phyloP scores from a whole-genome alignment of 2,329 filamentous ascomycete species.

The Lachnellula occidentalis region DNA sequence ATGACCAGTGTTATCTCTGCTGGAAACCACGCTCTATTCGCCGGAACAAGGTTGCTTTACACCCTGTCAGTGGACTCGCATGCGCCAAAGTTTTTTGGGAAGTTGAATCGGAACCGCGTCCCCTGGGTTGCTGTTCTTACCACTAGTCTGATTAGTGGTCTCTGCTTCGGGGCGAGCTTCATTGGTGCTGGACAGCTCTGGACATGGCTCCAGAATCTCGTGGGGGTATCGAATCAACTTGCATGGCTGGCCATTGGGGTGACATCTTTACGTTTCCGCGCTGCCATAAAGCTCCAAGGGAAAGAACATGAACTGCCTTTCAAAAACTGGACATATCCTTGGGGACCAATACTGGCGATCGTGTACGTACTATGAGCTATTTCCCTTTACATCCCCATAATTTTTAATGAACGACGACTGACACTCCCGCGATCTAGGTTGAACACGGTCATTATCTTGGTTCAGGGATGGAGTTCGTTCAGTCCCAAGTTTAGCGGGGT shows the following conservation, averaged over 20 bases:
- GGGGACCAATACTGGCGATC: slow-evolving; percentile 52
- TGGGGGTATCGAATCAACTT: slow-evolving; percentile 63
- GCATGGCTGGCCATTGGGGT: slow-evolving; percentile 61
- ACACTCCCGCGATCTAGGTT: slow-evolving; percentile 24
- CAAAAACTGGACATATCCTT: slow-evolving; percentile 62
- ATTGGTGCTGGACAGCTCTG: slow-evolving; percentile 61
- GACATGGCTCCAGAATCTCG: slow-evolving; percentile 63
- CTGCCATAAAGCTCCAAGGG: slow-evolving; percentile 50
- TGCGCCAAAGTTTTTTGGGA: slow-evolving; percentile 50
- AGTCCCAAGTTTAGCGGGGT: slow-evolving; percentile 52
- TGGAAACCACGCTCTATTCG: slow-evolving; percentile 54
- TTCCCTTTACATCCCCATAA: too few relatives aligned
- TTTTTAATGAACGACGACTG: too few relatives aligned
- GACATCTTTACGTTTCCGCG: slow-evolving; percentile 60
- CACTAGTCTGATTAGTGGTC: slow-evolving; percentile 48
- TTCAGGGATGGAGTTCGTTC: slow-evolving; percentile 61
- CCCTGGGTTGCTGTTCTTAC: slow-evolving; percentile 50
- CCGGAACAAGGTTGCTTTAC: slow-evolving; percentile 52
- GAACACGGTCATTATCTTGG: slow-evolving; percentile 54
- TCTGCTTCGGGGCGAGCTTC: slow-evolving; percentile 61
- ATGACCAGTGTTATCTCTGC: slow-evolving; percentile 54
- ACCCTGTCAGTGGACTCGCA: slow-evolving; percentile 48
- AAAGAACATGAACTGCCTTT: slow-evolving; percentile 58
- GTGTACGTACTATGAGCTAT: slow-evolving; percentile 21
- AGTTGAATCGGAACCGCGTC: slow-evolving; percentile 43